Evolutionary conservation across 2,329 filamentous ascomycete genomes (phyloP), one percentile per base, ranked within the genome.

Genomic region (Botrytis deweyae): DNA sequence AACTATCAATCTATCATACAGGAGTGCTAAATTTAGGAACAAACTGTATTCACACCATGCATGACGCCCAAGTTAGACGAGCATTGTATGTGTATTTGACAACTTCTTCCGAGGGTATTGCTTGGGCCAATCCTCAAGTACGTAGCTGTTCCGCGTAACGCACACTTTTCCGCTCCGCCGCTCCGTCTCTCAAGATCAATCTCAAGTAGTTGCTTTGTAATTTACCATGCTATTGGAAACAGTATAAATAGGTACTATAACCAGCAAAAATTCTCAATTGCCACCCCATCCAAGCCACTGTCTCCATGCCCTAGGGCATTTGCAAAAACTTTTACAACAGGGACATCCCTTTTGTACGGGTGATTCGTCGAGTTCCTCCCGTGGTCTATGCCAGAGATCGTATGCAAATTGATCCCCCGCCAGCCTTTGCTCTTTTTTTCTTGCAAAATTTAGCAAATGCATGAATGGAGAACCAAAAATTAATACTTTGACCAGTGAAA

Each of bases 381-480:
- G 33, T 65, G 59, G 69, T 29, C 65, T 71, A 18, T 71, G 44
- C 59, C 59, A 55, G 29, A 71, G 25, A 33, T 55, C 59, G 59
- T 71, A 65, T 40, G 42, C 59, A 65, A 71, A 65, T 40, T 71
- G 69, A 71, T 71, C 69, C 12, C 69, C 69, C 4, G 44, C 59
- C 8, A 71, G 44, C n/a, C 10, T 12, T 44, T 44, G 69, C 10
- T 36, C 33, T 44, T 71, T 71, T 10, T 20, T 52, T n/a, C 69
- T 71, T 14, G 12, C 22, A 36, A 33, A 12, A 38, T 46, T 71
- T 65, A 71, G 69, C 33, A 71, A 29, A 64, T 22, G 38, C 40
- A 52, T n/a, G 18, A 65, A 22, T 46, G 14, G 5, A 33, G n/a
- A 46, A 33, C n/a, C 7, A n/a, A 12, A 46, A 42, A 44, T 25